Evolutionary conservation across 495 filamentous ascomycete species (phyloP).

Genomic region (Penicillium herquei): DNA sequence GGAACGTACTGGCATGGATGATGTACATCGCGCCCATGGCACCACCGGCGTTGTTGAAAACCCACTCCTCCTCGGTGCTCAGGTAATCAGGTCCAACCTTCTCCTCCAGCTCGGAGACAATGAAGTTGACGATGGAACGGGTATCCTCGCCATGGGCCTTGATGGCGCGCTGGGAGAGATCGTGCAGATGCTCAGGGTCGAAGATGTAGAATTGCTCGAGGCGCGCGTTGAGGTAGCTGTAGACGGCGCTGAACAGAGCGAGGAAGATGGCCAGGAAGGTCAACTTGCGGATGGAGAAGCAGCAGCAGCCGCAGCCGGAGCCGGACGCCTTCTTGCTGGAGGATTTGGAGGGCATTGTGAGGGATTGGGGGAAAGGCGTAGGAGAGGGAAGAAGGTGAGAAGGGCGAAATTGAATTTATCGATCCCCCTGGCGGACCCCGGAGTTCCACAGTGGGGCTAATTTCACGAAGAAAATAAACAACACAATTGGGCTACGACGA

Average conservation of each 20-base stretch:
- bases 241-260: slow-evolving; percentile 56
- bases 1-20: slow-evolving; percentile 68
- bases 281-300: slow-evolving; percentile 38
- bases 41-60: slow-evolving; percentile 69
- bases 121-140: slow-evolving; percentile 61
- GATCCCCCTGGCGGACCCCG: slow-evolving; percentile 18
- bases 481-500: too few species aligned
- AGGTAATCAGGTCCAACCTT: slow-evolving; percentile 39
- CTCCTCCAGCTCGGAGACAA: slow-evolving; percentile 47
- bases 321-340: slow-evolving; percentile 21
- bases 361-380: slow-evolving; percentile 1
- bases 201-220: slow-evolving; percentile 80
- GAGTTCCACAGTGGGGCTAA: slow-evolving; percentile 19
- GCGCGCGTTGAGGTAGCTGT: slow-evolving; percentile 64
- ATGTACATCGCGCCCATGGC: slow-evolving; percentile 92
- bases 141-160: slow-evolving; percentile 71
- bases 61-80: slow-evolving; percentile 48
- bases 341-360: slow-evolving; percentile 30
- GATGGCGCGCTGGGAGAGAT: slow-evolving; percentile 64
- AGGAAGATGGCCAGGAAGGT: slow-evolving; percentile 60
- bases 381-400: neutral
- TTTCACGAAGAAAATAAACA: too few species aligned
- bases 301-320: slow-evolving; percentile 25
- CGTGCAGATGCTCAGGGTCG: slow-evolving; percentile 62
- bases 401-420: neutral